These are phyloP conservation scores for Paramecium sonneborni DNA, from an alignment of 73 alveolate species.

Conservation along the genomic window DNA sequence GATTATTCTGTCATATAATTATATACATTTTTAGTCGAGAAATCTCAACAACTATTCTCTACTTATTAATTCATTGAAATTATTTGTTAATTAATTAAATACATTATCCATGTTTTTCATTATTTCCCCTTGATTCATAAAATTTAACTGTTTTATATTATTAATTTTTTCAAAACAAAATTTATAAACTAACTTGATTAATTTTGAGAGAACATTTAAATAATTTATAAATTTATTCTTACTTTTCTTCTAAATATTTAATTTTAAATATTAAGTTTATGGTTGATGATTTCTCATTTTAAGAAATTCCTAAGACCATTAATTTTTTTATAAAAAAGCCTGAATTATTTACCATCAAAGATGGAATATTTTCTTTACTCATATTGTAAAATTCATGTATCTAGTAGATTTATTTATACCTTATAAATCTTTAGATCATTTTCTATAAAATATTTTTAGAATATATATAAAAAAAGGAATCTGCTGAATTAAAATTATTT, in stretches of 20 bases:
- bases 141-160: background rate
- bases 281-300: background rate
- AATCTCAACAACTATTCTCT: slow-evolving; percentile 20
- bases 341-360: background rate
- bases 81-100: background rate
- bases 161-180: too few species aligned
- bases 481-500: background rate
- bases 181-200: too few species aligned
- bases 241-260: background rate
- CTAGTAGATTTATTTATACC: background rate
- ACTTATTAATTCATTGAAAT: slow-evolving; percentile 28
- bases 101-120: background rate
- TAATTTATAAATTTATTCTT: background rate
- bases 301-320: background rate
- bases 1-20: slow-evolving; percentile 16
- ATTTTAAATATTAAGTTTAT: background rate
- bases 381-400: background rate
- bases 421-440: background rate
- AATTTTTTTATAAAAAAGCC: background rate
- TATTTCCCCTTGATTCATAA: background rate
- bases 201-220: background rate
- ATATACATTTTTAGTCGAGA: background rate
- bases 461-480: background rate
- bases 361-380: background rate
- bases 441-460: background rate